These are phyloP conservation scores for Posidonia australis DNA, from an alignment of 106 monocot species.

Conservation along the genomic window DNA sequence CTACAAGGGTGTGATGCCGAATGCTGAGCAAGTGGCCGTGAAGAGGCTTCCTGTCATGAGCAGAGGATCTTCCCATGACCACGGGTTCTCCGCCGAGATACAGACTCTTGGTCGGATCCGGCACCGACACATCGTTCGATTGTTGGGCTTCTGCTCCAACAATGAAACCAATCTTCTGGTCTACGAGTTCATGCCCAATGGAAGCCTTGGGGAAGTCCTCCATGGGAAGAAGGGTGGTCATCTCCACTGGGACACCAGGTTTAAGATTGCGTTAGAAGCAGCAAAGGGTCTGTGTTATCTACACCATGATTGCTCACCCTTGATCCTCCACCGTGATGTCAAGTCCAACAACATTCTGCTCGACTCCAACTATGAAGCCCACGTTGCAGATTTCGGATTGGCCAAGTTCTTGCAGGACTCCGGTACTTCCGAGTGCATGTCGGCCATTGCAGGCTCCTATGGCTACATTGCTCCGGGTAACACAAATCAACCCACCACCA, in stretches of 20 bases:
- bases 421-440: slow-evolving; percentile 87
- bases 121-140: slow-evolving; percentile 77
- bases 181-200: slow-evolving; percentile 91
- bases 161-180: slow-evolving; percentile 70
- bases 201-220: slow-evolving; percentile 79
- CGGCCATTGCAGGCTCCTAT: slow-evolving; percentile 90
- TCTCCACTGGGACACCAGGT: slow-evolving; percentile 70
- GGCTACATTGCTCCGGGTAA: slow-evolving; percentile 90
- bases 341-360: slow-evolving; percentile 92
- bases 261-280: slow-evolving; percentile 69
- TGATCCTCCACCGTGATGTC: slow-evolving; percentile 78
- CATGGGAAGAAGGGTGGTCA: slow-evolving; percentile 79
- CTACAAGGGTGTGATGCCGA: slow-evolving; percentile 59
- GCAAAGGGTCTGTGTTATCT: slow-evolving; percentile 88
- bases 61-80: slow-evolving; percentile 56
- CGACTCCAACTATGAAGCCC: slow-evolving; percentile 58
- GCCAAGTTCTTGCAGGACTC: slow-evolving; percentile 82
- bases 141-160: slow-evolving; percentile 79
- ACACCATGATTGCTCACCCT: slow-evolving; percentile 88
- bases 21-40: slow-evolving; percentile 58
- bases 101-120: slow-evolving; percentile 78
- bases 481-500: neutral
- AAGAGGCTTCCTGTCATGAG: slow-evolving; percentile 65
- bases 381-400: slow-evolving; percentile 66
- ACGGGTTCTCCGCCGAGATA: slow-evolving; percentile 85